phyloP scores from a whole-genome alignment of 148 eudicot genomes.

The Vaccinium vitisidaea region DNA sequence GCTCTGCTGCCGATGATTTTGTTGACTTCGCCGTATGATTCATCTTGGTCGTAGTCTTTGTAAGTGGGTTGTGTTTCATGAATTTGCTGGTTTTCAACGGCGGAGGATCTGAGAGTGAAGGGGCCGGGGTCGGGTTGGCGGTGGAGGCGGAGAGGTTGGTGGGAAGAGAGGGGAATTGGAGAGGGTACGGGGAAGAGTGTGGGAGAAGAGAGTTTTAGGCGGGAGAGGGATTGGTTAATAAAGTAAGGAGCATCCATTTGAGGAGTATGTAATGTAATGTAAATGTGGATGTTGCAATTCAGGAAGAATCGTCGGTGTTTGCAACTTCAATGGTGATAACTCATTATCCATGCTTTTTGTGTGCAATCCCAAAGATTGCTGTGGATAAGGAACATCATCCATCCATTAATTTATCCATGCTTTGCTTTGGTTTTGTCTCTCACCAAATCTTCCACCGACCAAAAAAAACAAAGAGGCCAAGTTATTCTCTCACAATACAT shows the following conservation, averaged over 20 bases:
- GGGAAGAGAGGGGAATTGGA: conserved; percentile 18
- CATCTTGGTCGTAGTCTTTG: conserved; percentile 53
- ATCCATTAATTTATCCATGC: not conserved
- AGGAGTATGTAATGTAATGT: too few relatives aligned
- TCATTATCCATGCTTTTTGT: too few relatives aligned
- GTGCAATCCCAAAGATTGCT: not conserved
- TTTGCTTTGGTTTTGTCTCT: too few relatives aligned
- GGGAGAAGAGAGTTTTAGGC: conserved; percentile 22
- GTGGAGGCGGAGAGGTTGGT: conserved; percentile 17
- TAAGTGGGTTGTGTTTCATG: conserved; percentile 10
- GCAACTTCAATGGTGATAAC: too few relatives aligned
- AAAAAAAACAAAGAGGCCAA: too few relatives aligned
- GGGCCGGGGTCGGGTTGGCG: conserved; percentile 14
- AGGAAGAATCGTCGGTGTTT: too few relatives aligned
- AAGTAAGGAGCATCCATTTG: conserved; percentile 52
- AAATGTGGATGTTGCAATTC: too few relatives aligned
- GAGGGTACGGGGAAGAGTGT: conserved; percentile 17
- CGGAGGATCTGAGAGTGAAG: conserved; percentile 33
- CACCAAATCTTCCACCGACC: too few relatives aligned
- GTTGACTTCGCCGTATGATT: conserved; percentile 79
- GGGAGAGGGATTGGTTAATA: conserved; percentile 55
- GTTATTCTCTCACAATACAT: too few relatives aligned
- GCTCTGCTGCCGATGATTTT: conserved; percentile 79
- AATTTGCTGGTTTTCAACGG: conserved; percentile 34
- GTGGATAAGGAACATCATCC: not conserved